Percentiles rank a stretch among this genome's conserved stretches.
Evolutionary conservation across 164 flowering plant genomes (phyloP).

Genomic region (Akebia trifoliata): DNA sequence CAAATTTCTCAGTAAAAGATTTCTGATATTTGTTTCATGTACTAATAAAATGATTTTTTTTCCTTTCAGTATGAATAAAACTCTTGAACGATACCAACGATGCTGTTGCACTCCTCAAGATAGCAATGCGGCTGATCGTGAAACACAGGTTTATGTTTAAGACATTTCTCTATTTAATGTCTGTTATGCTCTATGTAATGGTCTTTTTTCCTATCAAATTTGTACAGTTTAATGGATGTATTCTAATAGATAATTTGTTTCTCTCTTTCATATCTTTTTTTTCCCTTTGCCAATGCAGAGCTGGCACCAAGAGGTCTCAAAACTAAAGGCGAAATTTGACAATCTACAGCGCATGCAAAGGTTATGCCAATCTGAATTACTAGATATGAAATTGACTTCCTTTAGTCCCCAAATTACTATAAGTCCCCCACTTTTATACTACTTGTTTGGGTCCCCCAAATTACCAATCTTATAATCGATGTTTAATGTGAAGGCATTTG

Average conservation of each 20-base stretch:
- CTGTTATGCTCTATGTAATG: too few relatives aligned
- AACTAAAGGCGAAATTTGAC: constrained; percentile 71
- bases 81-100: constrained; percentile 77
- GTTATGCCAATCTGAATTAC: constrained; percentile 23
- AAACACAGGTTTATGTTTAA: constrained; percentile 48
- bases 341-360: constrained; percentile 76
- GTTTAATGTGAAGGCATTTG: constrained; percentile 52
- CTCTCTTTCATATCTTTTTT: too few relatives aligned
- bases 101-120: constrained; percentile 55
- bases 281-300: constrained; percentile 31
- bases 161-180: not conserved
- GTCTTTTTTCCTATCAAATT: too few relatives aligned
- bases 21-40: not conserved
- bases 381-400: too few relatives aligned
- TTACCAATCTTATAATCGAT: not conserved
- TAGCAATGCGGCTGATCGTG: constrained; percentile 36
- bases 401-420: too few relatives aligned
- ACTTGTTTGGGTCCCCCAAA: not conserved
- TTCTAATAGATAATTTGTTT: too few relatives aligned
- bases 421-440: too few relatives aligned
- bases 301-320: constrained; percentile 74
- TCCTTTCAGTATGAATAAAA: constrained; percentile 37
- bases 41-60: not conserved
- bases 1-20: not conserved
- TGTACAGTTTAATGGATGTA: too few relatives aligned